Evolutionary conservation across 139 green algal genomes (phyloP).

Genomic region (Chlorella sp.): DNA sequence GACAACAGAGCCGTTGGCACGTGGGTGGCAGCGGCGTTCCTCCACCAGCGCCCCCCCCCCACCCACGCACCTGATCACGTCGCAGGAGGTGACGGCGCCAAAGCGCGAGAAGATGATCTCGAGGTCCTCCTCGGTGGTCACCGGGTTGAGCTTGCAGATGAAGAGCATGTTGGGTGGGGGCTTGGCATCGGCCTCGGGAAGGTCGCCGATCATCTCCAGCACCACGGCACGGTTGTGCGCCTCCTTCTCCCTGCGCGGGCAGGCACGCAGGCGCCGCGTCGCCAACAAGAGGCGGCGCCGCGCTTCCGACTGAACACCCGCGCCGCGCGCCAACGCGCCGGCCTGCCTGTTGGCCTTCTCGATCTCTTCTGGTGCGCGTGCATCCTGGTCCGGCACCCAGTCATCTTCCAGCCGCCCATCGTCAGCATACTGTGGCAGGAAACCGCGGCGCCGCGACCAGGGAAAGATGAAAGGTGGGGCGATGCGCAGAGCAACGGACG

Average conservation of each 20-base stretch:
- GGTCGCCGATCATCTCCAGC: conserved; percentile 97
- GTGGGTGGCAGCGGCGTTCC: not conserved
- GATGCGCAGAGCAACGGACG: too few relatives aligned
- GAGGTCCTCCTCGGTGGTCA: conserved; percentile 94
- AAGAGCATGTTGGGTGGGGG: conserved; percentile 96
- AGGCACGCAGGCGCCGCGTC: not conserved
- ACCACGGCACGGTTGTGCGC: conserved; percentile 90
- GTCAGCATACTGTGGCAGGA: conserved; percentile 49
- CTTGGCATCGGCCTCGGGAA: conserved; percentile 91
- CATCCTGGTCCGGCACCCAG: conserved; percentile 85
- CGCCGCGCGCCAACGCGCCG: too few relatives aligned
- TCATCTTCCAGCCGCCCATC: conserved; percentile 94
- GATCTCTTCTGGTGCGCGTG: conserved; percentile 73
- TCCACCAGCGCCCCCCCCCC: not conserved
- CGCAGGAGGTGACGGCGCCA: conserved; percentile 88
- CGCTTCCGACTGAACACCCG: not conserved
- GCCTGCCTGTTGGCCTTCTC: conserved; percentile 63
- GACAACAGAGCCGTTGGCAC: not conserved
- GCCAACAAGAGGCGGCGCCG: not conserved
- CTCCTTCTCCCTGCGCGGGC: conserved; percentile 63
- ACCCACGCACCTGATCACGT: conserved; percentile 79
- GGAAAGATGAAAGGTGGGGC: not conserved
- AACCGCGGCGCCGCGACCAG: not conserved
- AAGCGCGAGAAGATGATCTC: conserved; percentile 99
- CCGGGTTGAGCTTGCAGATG: conserved; percentile 98